Conservation (phyloP, 2,329 filamentous ascomycete genomes). For the Fusarium sp. region DNA sequence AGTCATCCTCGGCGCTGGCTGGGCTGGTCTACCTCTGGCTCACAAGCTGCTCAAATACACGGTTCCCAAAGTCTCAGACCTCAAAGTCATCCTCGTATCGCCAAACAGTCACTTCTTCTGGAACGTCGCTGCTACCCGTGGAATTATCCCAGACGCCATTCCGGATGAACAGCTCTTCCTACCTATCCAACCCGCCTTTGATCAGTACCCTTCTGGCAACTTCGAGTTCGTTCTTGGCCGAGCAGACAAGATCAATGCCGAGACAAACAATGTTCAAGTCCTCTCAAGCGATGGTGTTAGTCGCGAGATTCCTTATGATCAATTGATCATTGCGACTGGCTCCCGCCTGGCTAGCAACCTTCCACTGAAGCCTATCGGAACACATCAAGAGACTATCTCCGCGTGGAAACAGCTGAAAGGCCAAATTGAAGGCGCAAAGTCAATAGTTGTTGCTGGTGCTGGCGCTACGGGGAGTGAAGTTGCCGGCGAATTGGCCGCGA, state of each 20-base stretch:
- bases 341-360: slow-evolving; percentile 59
- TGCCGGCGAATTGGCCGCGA: slow-evolving; percentile 55
- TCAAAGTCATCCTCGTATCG: slow-evolving; percentile 68
- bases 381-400: slow-evolving; percentile 59
- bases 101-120: slow-evolving; percentile 70
- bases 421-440: slow-evolving; percentile 44
- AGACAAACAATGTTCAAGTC: slow-evolving; percentile 58
- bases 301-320: slow-evolving; percentile 62
- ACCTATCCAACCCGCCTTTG: slow-evolving; percentile 63
- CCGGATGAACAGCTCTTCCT: slow-evolving; percentile 63
- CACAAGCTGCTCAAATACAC: slow-evolving; percentile 68
- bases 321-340: slow-evolving; percentile 69
- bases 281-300: slow-evolving; percentile 48
- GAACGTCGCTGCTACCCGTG: slow-evolving; percentile 70
- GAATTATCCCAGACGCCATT: slow-evolving; percentile 65
- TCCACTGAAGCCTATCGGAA: slow-evolving; percentile 65
- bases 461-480: slow-evolving; percentile 59
- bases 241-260: slow-evolving; percentile 56
- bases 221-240: slow-evolving; percentile 67
- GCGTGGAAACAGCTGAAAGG: slow-evolving; percentile 54
- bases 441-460: slow-evolving; percentile 58
- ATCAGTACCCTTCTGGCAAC: slow-evolving; percentile 60
- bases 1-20: slow-evolving; percentile 68
- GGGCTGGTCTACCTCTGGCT: slow-evolving; percentile 65
- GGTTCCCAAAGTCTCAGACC: slow-evolving; percentile 56